Evolutionary conservation across 305 asterid genomes (phyloP), one percentile per base, ranked within the genome.

Genomic region (Euphrasia arctica): DNA sequence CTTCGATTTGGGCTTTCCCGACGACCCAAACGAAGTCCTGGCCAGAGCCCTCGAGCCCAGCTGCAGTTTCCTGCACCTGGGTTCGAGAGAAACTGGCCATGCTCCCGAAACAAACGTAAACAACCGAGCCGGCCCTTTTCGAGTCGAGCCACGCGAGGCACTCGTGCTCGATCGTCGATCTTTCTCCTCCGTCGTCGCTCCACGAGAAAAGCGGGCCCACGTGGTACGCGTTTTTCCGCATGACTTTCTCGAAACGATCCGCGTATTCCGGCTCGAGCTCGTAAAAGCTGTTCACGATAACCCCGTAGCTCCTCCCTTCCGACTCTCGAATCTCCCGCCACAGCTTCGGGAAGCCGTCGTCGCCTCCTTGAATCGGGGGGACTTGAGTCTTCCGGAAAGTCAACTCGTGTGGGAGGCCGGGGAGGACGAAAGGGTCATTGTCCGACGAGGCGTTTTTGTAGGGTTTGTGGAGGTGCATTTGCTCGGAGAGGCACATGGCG

Each of bases 201-300:
- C 54, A 22, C 3, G 74, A n/a, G 11, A 70, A 65, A 47, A 79
- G 75, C 5, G 85, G 85, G 4, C 85, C 85, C 1, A 80, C 58
- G 29, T 56, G 66, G 77, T 82, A 80, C 0, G 65, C 58, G 11
- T 31, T 74, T 47, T 32, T 60, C 8, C 66, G 68, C 52, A 74
- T 9, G 18, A 41, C 72, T 8, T 71, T 63, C 10, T 36, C 63
- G 50, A 41, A 80, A 12, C 74, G 42, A 42, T 74, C 74, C 4
- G 63, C 82, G 25, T 77, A 80, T 14, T 65, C 80, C 0, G 64
- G 25, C 42, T 80, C 85, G 3, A 80, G 74, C 58, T 77, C 85
- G 45, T 62, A 28, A 58, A 80, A 77, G 52, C 80, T 80, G 65
- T 80, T 80, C 9, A 71, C 13, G 4, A 80, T 41, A 12, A 71